These are phyloP conservation scores for Alternaria infectoria DNA, from an alignment of 2,329 filamentous ascomycete species.

Conservation along the genomic window DNA sequence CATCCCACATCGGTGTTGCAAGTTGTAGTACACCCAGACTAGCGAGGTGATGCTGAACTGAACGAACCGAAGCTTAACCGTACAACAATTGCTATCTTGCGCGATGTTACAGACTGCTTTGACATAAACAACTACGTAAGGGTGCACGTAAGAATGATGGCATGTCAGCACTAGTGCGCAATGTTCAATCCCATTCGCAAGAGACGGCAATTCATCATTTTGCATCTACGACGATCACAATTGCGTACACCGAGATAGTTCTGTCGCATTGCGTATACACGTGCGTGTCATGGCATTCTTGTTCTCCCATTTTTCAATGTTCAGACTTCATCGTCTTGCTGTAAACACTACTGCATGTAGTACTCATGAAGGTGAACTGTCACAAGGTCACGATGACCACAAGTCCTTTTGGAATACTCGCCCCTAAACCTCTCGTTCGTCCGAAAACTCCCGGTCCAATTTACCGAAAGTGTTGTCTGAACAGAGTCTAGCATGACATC, in stretches of 20 bases:
- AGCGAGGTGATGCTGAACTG: background rate
- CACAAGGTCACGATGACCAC: background rate
- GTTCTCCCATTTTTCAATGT: background rate
- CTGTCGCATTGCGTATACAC: background rate
- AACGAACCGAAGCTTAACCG: background rate
- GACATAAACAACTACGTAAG: background rate
- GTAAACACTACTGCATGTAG: background rate
- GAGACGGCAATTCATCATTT: background rate
- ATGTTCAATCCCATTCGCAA: background rate
- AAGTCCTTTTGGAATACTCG: background rate
- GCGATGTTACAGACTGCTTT: background rate
- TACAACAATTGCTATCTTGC: background rate
- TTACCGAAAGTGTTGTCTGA: background rate
- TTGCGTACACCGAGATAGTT: background rate
- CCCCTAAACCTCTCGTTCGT: background rate
- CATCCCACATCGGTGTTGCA: background rate
- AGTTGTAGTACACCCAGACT: too few species aligned
- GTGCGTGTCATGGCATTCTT: background rate
- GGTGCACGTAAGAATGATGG: background rate
- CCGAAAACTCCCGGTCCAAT: background rate
- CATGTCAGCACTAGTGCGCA: background rate
- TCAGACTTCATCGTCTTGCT: background rate
- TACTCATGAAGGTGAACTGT: background rate
- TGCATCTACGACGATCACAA: background rate
- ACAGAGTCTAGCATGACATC: background rate